Evolutionary conservation across 805 yeast genomes (phyloP), one percentile per base, ranked within the genome.

Genomic region (Lipomyces spencermartinsiae): DNA sequence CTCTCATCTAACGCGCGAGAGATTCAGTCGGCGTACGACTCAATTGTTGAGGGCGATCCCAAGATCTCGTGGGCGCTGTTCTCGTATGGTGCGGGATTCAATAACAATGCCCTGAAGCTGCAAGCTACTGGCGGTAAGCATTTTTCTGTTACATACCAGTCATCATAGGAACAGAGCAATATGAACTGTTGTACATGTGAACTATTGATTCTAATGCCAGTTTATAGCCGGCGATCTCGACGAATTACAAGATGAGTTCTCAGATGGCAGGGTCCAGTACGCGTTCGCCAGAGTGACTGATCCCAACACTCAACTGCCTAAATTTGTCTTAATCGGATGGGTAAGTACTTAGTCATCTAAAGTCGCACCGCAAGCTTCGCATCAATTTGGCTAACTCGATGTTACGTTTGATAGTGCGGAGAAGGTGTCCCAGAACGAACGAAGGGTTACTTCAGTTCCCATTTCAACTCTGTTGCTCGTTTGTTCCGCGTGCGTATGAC

Each of bases 311-410:
- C 95, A 91, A 73, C 93, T 95, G 46, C 85, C 86, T 75, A 95
- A 95, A 82, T 83, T 91, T 72, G 85, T 94, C 39, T 82, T 95
- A 59, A 83, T 95, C 51, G 98, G 98, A 62, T 94, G 97, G 97
- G 81, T 80, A 58, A 31, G 71, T 53, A 16, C 37, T 43, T 49
- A 54, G 29, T 25, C 29, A 25, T 25, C 29, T 25, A 22, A 22
- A 6, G 2, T 29, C 29, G 9, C n/a, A 16, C 25, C 12, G n/a
- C 29, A 12, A 7, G 22, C 29, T 7, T 2, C 35, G 37, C 54
- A n/a, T 35, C 16, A 22, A 51, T 57, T 43, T 22, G 57, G 53
- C 31, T 39, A 10, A 22, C 54, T 19, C 54, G 29, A 49, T 19
- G 5, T 53, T 6, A 34, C 12, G 25, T 12, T 6, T 31, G 9